Conservation (phyloP, 2,329 filamentous ascomycete genomes). For the Chrysoporthe deuterocubensis region DNA sequence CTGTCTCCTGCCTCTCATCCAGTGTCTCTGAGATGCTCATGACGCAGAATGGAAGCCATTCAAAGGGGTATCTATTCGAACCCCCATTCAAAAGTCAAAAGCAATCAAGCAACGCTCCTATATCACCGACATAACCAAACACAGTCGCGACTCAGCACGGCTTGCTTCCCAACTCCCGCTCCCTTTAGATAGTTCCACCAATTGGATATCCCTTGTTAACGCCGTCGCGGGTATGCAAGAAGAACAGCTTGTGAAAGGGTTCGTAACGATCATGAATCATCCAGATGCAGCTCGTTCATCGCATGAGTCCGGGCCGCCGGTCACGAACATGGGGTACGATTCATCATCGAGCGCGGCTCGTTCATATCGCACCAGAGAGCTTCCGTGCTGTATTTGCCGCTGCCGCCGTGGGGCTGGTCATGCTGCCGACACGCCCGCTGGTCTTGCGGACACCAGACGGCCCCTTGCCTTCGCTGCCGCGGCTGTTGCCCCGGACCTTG, state of each 20-base stretch:
- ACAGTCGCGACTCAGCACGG: neutral
- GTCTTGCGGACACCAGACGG: conserved; percentile 65
- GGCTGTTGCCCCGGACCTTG: conserved; percentile 61
- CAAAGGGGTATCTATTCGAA: conserved; percentile 13
- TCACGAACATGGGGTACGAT: neutral
- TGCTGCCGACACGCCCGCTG: conserved; percentile 67
- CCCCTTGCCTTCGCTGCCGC: conserved; percentile 48
- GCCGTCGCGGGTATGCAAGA: conserved; percentile 29
- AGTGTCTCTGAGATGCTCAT: conserved; percentile 2
- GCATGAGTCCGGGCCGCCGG: neutral
- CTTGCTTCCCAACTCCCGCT: conserved; percentile 6
- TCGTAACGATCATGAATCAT: conserved; percentile 31
- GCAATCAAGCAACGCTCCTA: conserved; percentile 5
- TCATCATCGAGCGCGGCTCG: neutral
- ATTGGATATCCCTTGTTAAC: conserved; percentile 9
- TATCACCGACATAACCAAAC: conserved; percentile 1
- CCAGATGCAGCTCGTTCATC: conserved; percentile 19
- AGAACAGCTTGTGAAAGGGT: conserved; percentile 20
- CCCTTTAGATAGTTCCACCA: neutral
- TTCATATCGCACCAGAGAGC: conserved; percentile 48
- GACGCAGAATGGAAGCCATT: neutral
- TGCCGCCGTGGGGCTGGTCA: conserved; percentile 48
- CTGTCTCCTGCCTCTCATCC: conserved; percentile 7
- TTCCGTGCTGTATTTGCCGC: conserved; percentile 55
- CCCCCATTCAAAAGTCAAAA: neutral